phyloP scores from a whole-genome alignment of 306 rosid species.

The Cotoneaster glaucophyllus region DNA sequence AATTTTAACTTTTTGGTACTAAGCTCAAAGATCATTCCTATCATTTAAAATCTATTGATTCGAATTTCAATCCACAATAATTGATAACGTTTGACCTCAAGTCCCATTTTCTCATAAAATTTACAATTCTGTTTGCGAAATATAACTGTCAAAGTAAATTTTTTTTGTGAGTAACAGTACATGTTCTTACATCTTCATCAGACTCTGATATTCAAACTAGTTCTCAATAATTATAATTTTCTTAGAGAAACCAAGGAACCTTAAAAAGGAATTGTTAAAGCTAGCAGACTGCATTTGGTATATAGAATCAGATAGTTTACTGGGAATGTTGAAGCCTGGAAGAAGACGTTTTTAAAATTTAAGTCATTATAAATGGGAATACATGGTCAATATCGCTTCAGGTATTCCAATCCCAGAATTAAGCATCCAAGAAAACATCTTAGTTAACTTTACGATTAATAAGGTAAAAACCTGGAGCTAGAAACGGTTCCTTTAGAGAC shows the following conservation, averaged over 20 bases:
- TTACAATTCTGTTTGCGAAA: neutral
- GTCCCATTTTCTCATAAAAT: neutral
- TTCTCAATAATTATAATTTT: neutral
- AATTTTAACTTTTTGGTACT: neutral
- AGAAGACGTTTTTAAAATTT: neutral
- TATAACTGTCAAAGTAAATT: no score
- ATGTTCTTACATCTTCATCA: neutral
- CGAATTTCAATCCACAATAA: neutral
- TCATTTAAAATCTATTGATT: neutral
- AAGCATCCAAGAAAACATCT: neutral
- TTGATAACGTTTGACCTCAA: neutral
- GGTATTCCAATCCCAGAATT: neutral
- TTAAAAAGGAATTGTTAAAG: neutral
- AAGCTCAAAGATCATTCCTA: neutral
- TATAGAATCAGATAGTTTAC: neutral
- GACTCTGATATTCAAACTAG: neutral
- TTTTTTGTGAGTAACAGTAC: neutral
- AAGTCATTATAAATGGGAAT: neutral
- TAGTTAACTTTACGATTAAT: neutral
- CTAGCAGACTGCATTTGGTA: neutral
- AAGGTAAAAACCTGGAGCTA: neutral
- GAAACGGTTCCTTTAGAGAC: neutral
- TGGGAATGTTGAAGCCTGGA: neutral
- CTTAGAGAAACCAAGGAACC: neutral
- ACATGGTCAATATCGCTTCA: neutral